Percentiles rank a stretch among this genome's conserved stretches.
These are phyloP conservation scores for Boletus fagicola DNA, from an alignment of 768 basidiomycete species.

Conservation along the genomic window DNA sequence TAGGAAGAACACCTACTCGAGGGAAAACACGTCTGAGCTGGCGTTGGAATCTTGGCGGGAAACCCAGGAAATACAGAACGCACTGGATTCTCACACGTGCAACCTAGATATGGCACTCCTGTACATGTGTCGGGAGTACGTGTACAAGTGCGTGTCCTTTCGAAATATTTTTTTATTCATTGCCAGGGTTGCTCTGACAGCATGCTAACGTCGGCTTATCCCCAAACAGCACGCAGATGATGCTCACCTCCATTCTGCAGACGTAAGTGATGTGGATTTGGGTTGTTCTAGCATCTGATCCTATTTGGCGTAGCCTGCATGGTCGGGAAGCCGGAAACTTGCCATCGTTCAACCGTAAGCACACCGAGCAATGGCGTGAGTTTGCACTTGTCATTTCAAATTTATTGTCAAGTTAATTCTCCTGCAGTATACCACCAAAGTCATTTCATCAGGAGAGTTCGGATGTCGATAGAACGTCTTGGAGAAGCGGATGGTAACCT, in stretches of 20 bases:
- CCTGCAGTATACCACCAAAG: conserved; percentile 63
- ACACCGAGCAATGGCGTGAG: conserved; percentile 80
- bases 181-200: conserved; percentile 8
- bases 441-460: conserved; percentile 61
- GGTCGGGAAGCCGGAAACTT: conserved; percentile 45
- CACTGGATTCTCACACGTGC: conserved; percentile 65
- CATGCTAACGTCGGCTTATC: conserved; percentile 18
- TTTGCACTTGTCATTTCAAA: conserved; percentile 16
- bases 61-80: conserved; percentile 62
- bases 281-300: conserved; percentile 1
- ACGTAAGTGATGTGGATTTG: conserved; percentile 45
- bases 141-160: conserved; percentile 60
- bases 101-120: conserved; percentile 66
- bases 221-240: conserved; percentile 55
- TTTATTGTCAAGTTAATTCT: conserved; percentile 3
- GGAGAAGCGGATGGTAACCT: conserved; percentile 51
- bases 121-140: conserved; percentile 66
- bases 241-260: conserved; percentile 60
- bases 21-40: conserved; percentile 56
- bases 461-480: conserved; percentile 50
- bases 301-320: conserved; percentile 44
- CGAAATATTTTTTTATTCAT: conserved; percentile 5
- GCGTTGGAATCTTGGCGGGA: conserved; percentile 66
- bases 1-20: conserved; percentile 39
- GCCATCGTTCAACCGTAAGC: conserved; percentile 64